Conservation (phyloP, 441 rosid species). For the Populus tomentosa region DNA sequence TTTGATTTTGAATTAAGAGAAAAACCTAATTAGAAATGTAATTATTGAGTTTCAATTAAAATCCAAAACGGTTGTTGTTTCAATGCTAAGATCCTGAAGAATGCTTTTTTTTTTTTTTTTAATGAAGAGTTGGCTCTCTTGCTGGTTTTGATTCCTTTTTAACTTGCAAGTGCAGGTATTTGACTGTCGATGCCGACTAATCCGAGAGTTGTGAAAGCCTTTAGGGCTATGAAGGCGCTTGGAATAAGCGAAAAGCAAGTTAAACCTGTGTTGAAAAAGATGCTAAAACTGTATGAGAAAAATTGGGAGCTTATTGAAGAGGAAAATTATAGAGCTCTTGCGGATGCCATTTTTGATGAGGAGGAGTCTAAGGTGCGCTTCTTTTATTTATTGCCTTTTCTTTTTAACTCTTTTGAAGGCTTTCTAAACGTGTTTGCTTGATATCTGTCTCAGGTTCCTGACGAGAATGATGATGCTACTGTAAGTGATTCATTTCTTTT, state of each 20-base stretch:
- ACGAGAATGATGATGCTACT: constrained; percentile 18
- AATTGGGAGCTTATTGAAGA: constrained; percentile 68
- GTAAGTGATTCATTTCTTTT: constrained; percentile 32
- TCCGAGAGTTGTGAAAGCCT: not conserved
- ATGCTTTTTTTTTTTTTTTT: too few species aligned
- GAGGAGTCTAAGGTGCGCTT: not conserved
- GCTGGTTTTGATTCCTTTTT: too few species aligned
- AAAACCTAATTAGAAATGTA: too few species aligned
- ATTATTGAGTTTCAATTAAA: too few species aligned
- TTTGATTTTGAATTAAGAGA: too few species aligned
- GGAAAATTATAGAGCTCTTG: constrained; percentile 49
- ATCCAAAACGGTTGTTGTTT: too few species aligned
- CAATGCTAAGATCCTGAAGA: too few species aligned
- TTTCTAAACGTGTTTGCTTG: not conserved
- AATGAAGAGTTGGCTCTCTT: too few species aligned
- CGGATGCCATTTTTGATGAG: constrained; percentile 3
- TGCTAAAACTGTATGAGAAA: constrained; percentile 46
- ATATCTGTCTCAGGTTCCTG: constrained; percentile 35
- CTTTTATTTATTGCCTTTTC: not conserved
- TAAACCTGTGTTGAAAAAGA: constrained; percentile 22
- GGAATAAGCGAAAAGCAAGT: constrained; percentile 3
- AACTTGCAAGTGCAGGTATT: too few species aligned
- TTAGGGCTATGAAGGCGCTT: constrained; percentile 5
- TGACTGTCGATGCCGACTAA: not conserved
- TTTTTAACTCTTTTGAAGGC: not conserved